Evolutionary conservation across 495 filamentous ascomycete genomes (phyloP).

Genomic region (Penicillium simplicissimum): DNA sequence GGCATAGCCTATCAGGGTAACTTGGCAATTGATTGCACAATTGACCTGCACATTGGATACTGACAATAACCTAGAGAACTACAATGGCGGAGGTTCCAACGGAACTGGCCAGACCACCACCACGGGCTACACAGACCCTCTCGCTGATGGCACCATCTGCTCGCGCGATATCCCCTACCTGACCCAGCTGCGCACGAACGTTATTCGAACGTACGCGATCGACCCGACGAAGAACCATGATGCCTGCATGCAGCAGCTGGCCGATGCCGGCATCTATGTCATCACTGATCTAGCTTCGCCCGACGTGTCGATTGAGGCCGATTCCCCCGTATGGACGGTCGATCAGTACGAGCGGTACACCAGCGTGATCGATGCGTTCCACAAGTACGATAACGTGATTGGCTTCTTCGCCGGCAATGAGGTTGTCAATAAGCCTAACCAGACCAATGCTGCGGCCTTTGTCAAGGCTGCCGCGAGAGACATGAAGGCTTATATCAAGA

Average conservation of each 20-base stretch:
- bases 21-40: neutral
- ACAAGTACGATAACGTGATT: slow-evolving; percentile 81
- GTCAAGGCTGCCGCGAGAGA: slow-evolving; percentile 98
- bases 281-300: slow-evolving; percentile 89
- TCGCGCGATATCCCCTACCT: slow-evolving; percentile 82
- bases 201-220: slow-evolving; percentile 92
- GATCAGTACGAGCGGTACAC: slow-evolving; percentile 80
- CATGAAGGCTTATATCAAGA: slow-evolving; percentile 88
- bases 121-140: slow-evolving; percentile 61
- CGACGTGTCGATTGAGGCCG: slow-evolving; percentile 77
- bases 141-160: slow-evolving; percentile 69
- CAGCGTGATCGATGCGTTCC: slow-evolving; percentile 78
- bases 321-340: slow-evolving; percentile 74
- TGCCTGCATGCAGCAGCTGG: slow-evolving; percentile 79
- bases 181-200: slow-evolving; percentile 75
- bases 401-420: slow-evolving; percentile 99
- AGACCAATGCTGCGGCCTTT: slow-evolving; percentile 83
- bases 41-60: neutral
- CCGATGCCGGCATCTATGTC: slow-evolving; percentile 91
- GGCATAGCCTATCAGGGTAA: slow-evolving; percentile 83
- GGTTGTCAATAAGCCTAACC: slow-evolving; percentile 81
- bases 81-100: slow-evolving; percentile 55
- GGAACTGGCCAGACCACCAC: slow-evolving; percentile 48
- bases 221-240: slow-evolving; percentile 77
- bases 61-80: slow-evolving; percentile 44